Percentiles rank a stretch among this genome's conserved stretches.
Evolutionary conservation across 2,329 filamentous ascomycete species (phyloP).

Genomic region (Blastomyces gilchristii): DNA sequence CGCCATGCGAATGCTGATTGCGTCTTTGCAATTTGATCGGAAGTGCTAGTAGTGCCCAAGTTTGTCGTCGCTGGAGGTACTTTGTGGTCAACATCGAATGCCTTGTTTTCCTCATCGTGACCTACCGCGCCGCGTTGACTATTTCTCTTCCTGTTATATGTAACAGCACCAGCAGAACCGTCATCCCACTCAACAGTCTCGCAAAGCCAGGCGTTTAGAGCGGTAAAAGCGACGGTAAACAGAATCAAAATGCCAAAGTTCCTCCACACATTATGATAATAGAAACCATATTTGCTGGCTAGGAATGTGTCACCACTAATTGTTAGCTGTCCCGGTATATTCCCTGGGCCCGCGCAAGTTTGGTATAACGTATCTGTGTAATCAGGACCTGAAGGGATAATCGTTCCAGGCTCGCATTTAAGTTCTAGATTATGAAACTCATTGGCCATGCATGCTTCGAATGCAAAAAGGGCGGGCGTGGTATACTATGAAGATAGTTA

Average conservation of each 20-base stretch:
- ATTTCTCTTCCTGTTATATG: conserved; percentile 49
- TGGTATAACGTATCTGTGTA: conserved; percentile 43
- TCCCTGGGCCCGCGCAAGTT: conserved; percentile 48
- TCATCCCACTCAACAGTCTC: conserved; percentile 53
- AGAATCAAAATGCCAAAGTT: conserved; percentile 67
- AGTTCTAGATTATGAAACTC: conserved; percentile 49
- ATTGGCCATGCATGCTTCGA: conserved; percentile 54
- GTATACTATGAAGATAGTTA: conserved; percentile 29
- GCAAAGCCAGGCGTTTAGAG: conserved; percentile 55
- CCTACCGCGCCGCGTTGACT: conserved; percentile 16
- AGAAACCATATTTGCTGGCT: conserved; percentile 39
- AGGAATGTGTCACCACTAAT: conserved; percentile 48
- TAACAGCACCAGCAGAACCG: conserved; percentile 50
- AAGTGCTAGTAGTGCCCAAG: conserved; percentile 17
- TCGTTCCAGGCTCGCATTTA: conserved; percentile 44
- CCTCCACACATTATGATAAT: conserved; percentile 50
- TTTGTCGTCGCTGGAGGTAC: conserved; percentile 18
- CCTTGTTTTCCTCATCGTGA: conserved; percentile 45
- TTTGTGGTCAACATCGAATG: conserved; percentile 1
- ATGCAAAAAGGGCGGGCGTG: conserved; percentile 45
- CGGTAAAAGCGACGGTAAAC: conserved; percentile 59
- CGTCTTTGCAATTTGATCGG: conserved; percentile 38
- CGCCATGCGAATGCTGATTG: conserved; percentile 57
- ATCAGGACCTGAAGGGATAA: conserved; percentile 47
- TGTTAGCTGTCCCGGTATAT: conserved; percentile 38